These are phyloP conservation scores for Colletotrichum somersetense DNA, from an alignment of 2,329 filamentous ascomycete species.

Conservation along the genomic window DNA sequence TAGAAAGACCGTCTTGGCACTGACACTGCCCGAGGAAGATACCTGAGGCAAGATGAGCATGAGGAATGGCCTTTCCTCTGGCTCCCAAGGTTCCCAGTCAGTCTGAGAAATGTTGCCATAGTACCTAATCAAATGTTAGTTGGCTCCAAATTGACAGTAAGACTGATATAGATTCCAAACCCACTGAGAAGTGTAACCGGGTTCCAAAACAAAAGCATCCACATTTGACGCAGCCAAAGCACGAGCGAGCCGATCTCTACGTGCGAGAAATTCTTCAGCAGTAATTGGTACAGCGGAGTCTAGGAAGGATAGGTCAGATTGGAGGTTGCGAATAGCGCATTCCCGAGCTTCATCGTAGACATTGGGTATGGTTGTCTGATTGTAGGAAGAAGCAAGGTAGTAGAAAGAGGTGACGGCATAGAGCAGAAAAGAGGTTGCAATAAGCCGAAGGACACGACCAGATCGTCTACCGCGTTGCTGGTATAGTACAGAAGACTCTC, in stretches of 20 bases:
- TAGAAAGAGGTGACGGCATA: constrained; percentile 14
- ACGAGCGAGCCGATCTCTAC: constrained; percentile 67
- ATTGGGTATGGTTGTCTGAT: neutral
- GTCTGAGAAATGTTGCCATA: constrained; percentile 72
- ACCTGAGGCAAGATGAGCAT: constrained; percentile 68
- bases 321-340: constrained; percentile 67
- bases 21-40: constrained; percentile 54
- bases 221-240: constrained; percentile 64
- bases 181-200: constrained; percentile 73
- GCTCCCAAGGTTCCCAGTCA: constrained; percentile 75
- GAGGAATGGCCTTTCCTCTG: constrained; percentile 72
- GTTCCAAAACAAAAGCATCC: constrained; percentile 73
- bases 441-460: constrained; percentile 4
- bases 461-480: neutral
- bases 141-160: no score
- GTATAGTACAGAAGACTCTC: neutral
- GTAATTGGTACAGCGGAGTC: constrained; percentile 61
- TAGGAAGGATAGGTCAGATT: constrained; percentile 64
- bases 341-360: constrained; percentile 43
- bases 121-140: constrained; percentile 52
- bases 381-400: neutral
- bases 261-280: constrained; percentile 64
- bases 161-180: neutral
- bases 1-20: constrained; percentile 69
- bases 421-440: constrained; percentile 13